Conservation (phyloP, 164 flowering plant genomes). For the Magnolia sinica region DNA sequence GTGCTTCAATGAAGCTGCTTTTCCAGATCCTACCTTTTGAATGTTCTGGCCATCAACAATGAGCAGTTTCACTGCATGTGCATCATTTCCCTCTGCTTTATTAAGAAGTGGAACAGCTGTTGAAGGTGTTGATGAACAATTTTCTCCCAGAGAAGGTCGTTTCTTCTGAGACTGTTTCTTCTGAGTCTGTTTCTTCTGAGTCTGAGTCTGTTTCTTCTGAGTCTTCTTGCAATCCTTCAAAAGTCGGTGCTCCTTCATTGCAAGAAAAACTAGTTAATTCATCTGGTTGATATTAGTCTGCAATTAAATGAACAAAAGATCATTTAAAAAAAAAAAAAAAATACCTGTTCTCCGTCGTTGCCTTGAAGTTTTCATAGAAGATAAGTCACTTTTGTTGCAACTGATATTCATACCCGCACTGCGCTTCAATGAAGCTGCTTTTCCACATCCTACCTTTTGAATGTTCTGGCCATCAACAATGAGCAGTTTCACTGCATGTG, state of each 20-base stretch:
- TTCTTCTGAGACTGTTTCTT: constrained; percentile 22
- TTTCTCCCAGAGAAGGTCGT: constrained; percentile 50
- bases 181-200: no score
- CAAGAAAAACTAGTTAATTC: constrained; percentile 19
- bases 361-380: constrained; percentile 43
- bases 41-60: constrained; percentile 64
- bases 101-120: constrained; percentile 36
- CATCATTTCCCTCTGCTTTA: constrained; percentile 51
- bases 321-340: no score
- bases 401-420: constrained; percentile 37
- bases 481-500: constrained; percentile 47
- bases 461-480: constrained; percentile 64
- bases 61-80: constrained; percentile 49
- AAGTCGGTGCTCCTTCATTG: constrained; percentile 88
- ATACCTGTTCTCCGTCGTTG: constrained; percentile 71
- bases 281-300: constrained; percentile 1
- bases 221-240: constrained; percentile 82
- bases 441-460: constrained; percentile 61
- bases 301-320: neutral
- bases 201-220: constrained; percentile 8
- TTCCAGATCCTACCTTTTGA: constrained; percentile 61
- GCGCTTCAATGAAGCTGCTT: constrained; percentile 58
- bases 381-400: constrained; percentile 50
- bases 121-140: constrained; percentile 36
- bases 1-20: constrained; percentile 58